Evolutionary conservation across 495 filamentous ascomycete genomes (phyloP).

Genomic region (Terfezia claveryi): DNA sequence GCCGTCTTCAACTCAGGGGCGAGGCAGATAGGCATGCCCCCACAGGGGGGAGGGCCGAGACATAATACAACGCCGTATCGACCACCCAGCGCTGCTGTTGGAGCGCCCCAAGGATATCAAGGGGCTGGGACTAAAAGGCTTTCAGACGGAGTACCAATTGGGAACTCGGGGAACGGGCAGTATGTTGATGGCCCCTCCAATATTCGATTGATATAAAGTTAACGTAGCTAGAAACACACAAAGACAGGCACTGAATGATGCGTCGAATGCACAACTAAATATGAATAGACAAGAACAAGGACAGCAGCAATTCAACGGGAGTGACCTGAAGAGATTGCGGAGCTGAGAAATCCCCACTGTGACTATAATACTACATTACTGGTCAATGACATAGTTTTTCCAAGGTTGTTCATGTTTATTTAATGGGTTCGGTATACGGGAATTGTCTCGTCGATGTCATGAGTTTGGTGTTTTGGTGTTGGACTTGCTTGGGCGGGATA

Average conservation of each 20-base stretch:
- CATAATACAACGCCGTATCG: slow-evolving; percentile 9
- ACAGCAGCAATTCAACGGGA: neutral
- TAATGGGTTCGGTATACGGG: too few relatives aligned
- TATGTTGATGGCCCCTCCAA: too few relatives aligned
- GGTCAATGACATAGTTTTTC: too few relatives aligned
- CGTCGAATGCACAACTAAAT: slow-evolving; percentile 9
- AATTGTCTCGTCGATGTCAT: too few relatives aligned
- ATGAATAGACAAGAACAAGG: slow-evolving; percentile 3
- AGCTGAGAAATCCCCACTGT: neutral
- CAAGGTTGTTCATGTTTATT: too few relatives aligned
- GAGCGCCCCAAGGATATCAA: slow-evolving; percentile 10
- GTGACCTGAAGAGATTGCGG: neutral
- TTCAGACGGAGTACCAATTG: too few relatives aligned
- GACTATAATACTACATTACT: too few relatives aligned
- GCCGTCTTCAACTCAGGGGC: slow-evolving; percentile 15
- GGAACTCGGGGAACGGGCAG: too few relatives aligned
- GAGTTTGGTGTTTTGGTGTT: too few relatives aligned
- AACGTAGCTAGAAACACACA: slow-evolving; percentile 1
- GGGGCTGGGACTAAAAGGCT: neutral
- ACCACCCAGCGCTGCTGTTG: slow-evolving; percentile 9
- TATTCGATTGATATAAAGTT: slow-evolving; percentile 1
- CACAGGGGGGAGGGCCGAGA: slow-evolving; percentile 7
- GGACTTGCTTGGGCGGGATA: too few relatives aligned
- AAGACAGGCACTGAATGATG: slow-evolving; percentile 11
- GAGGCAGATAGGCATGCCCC: slow-evolving; percentile 17